A percentile compares a stretch with the other conserved stretches of the same genome.
Conservation (phyloP, 768 basidiomycete genomes). For the Brasilioporus rufonigricans region DNA sequence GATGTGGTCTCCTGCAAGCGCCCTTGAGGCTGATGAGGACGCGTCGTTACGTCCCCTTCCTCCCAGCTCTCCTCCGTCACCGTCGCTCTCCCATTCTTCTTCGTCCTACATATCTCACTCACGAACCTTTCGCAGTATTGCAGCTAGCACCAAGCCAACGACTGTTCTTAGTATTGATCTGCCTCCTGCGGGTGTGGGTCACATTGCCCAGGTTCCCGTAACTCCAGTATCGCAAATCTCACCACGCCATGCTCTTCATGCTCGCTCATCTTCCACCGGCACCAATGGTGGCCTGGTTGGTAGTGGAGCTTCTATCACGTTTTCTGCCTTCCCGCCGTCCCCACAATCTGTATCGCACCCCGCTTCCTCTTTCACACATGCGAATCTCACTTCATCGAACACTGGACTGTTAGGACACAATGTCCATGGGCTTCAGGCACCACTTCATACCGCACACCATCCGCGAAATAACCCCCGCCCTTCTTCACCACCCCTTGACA, state of each 20-base stretch:
- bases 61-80: slow-evolving; percentile 84
- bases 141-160: slow-evolving; percentile 92
- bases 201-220: slow-evolving; percentile 82
- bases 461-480: slow-evolving; percentile 96
- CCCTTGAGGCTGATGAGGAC: slow-evolving; percentile 88
- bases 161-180: slow-evolving; percentile 90
- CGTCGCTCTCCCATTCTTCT: slow-evolving; percentile 80
- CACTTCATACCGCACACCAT: slow-evolving; percentile 87
- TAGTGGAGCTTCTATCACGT: slow-evolving; percentile 63
- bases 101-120: slow-evolving; percentile 82
- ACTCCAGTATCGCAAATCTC: slow-evolving; percentile 54
- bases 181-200: slow-evolving; percentile 77
- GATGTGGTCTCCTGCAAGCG: slow-evolving; percentile 74
- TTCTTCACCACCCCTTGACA: slow-evolving; percentile 84
- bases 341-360: slow-evolving; percentile 44
- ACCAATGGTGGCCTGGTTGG: slow-evolving; percentile 44
- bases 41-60: slow-evolving; percentile 89
- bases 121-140: slow-evolving; percentile 77
- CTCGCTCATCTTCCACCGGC: slow-evolving; percentile 57
- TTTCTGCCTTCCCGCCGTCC: slow-evolving; percentile 64
- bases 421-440: slow-evolving; percentile 60
- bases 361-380: slow-evolving; percentile 32
- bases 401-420: slow-evolving; percentile 30
- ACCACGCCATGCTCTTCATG: slow-evolving; percentile 54
- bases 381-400: slow-evolving; percentile 25